phyloP scores from a whole-genome alignment of 2,329 filamentous ascomycete species.

The Ascochyta fabae region DNA sequence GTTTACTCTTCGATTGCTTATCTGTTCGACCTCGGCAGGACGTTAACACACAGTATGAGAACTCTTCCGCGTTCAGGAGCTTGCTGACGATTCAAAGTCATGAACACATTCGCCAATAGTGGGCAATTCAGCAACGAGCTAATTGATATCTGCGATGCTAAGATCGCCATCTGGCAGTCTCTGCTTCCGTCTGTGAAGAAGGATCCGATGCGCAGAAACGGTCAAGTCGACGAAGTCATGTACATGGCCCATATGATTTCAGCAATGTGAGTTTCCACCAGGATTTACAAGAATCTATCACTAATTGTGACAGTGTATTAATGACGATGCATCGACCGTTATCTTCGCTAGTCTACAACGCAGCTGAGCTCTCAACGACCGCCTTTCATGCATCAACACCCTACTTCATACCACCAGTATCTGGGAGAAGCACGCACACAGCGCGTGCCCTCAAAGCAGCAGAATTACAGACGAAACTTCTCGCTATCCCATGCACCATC shows the following conservation, averaged over 20 bases:
- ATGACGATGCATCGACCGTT: constrained; percentile 51
- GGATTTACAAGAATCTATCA: not conserved
- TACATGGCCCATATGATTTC: constrained; percentile 86
- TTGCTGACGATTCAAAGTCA: constrained; percentile 42
- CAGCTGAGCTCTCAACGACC: constrained; percentile 50
- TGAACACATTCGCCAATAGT: constrained; percentile 53
- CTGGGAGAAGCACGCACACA: constrained; percentile 65
- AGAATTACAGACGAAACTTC: constrained; percentile 75
- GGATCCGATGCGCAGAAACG: constrained; percentile 70
- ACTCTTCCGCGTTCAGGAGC: not conserved
- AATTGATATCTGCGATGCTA: constrained; percentile 71
- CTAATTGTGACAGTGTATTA: constrained; percentile 24
- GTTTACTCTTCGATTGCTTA: constrained; percentile 85
- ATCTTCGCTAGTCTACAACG: constrained; percentile 42
- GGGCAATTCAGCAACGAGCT: constrained; percentile 51
- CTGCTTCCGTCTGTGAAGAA: constrained; percentile 76
- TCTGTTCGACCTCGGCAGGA: constrained; percentile 76
- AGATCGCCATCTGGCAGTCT: constrained; percentile 75
- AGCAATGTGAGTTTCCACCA: constrained; percentile 46
- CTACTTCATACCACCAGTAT: constrained; percentile 54
- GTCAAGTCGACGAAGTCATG: constrained; percentile 82
- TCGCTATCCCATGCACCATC: constrained; percentile 74
- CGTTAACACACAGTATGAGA: constrained; percentile 65
- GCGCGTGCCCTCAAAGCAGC: constrained; percentile 80
- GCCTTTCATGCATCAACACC: constrained; percentile 65